Evolutionary conservation across 768 basidiomycete genomes (phyloP), one percentile per base, ranked within the genome.

Genomic region (Russula abietina): DNA sequence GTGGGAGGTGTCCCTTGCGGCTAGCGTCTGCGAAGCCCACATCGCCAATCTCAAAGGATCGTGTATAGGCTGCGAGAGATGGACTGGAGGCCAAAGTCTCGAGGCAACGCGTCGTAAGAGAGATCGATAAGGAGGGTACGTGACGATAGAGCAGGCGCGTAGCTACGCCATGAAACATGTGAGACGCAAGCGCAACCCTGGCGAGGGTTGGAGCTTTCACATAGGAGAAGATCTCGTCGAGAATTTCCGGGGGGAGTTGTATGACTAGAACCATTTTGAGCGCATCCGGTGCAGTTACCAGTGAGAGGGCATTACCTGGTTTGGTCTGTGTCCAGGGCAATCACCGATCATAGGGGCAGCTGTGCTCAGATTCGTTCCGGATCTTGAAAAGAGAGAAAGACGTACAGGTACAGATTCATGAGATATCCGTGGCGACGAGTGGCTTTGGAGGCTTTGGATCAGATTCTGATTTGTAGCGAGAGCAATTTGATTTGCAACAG

Each of bases 71-170:
- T 2, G 67, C 67, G 17, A 67, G 67, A 32, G 9, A 55, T 10
- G 67, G 48, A 8, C 59, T 59, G 50, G 57, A 59, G 24, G 49
- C 60, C 41, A 67, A 55, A 4, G 67, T 67, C 11, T 57, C 60
- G 24, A 67, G 57, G 33, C 53, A 59, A 9, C 41, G 32, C n/a
- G 59, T 61, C 24, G 67, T 57, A 36, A 24, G 57, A 33, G 57
- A 46, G 52, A 66, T 33, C n/a, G 67, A 51, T 41, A 66, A 33
- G 39, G 60, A 48, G 33, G 61, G 65, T 28, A 67, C 57, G 52
- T 57, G 60, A 51, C 65, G 65, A 59, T 67, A 67, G 36, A 67
- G 65, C 2, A 62, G n/a, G 16, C 67, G 67, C 11, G 60, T 48
- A 26, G 67, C 61, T 8, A 60, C 39, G 3, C 16, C 65, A 12